Conservation (phyloP, 108 stramenopile genomes). For the Skeletonema costatum region DNA sequence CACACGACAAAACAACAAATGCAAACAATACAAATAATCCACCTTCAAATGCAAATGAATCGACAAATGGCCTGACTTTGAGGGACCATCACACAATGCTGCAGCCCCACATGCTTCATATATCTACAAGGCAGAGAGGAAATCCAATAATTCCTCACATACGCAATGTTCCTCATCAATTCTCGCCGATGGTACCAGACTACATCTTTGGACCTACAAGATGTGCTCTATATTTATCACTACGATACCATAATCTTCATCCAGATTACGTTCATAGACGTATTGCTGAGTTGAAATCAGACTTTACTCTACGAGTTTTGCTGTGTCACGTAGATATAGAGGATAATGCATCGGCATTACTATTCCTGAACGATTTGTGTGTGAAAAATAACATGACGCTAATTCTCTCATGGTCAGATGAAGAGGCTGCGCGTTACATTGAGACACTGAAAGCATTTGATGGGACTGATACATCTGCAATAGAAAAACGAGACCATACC, state of each 20-base stretch:
- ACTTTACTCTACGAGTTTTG: conserved; percentile 77
- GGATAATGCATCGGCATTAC: conserved; percentile 71
- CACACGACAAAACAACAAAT: background rate
- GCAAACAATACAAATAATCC: background rate
- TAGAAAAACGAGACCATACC: conserved; percentile 72
- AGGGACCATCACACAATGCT: conserved; percentile 61
- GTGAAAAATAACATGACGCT: conserved; percentile 76
- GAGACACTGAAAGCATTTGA: conserved; percentile 95
- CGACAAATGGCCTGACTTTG: conserved; percentile 16
- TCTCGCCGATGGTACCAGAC: conserved; percentile 75
- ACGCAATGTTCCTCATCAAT: conserved; percentile 78
- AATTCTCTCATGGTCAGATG: conserved; percentile 83
- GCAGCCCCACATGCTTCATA: conserved; percentile 72
- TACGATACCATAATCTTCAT: conserved; percentile 80
- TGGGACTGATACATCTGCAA: conserved; percentile 78
- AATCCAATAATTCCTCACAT: conserved; percentile 70
- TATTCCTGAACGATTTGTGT: conserved; percentile 77
- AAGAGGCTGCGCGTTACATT: conserved; percentile 91
- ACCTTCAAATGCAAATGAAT: conserved; percentile 8
- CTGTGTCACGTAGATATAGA: conserved; percentile 91
- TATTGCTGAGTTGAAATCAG: conserved; percentile 67
- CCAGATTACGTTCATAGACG: conserved; percentile 72
- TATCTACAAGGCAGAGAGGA: conserved; percentile 79
- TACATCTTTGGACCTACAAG: conserved; percentile 68
- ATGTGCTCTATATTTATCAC: conserved; percentile 75